Base-by-base conservation (phyloP, 306 rosid species). In the Rosa multiflora region DNA sequence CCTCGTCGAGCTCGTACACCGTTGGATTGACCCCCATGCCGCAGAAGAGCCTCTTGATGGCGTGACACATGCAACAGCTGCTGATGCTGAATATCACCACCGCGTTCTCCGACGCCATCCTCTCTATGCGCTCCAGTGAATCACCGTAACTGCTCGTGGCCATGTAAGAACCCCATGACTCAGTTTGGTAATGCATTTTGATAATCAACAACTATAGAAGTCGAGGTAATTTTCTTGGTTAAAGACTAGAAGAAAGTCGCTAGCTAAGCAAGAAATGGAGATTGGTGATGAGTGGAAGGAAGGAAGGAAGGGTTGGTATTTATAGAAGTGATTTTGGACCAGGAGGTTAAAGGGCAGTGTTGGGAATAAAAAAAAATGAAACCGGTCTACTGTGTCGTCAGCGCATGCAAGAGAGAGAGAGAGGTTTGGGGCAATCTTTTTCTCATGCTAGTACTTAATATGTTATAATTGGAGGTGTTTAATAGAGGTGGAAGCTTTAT, bases 11-110 rank as follows among this genome's bases (percentile, higher is more conserved):
- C 78, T 94, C 98, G 68, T 91, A 81, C 35, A 94, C 97, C 0
- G 85, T 88, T 0, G 98, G 90, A 85, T 89, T 89, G 32, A 94
- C 98, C 0, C 98, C 98, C 98, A 94, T 94, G 8, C 97, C 97
- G 55, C 94, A 87, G 72, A 92, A 89, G 5, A 94, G 91, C 51
- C 89, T 80, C 88, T 94, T 94, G 73, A 94, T 87, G 51, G 98
- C 97, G 77, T 92, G 97, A 75, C 98, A 94, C 98, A 94, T 94
- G 85, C 97, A 92, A 13, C 98, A 90, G 26, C 85, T 83, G 62
- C 93, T 92, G 1, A 82, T 40, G 80, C 94, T 94, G 90, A 94
- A 92, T 53, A 94, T 90, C 20, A 94, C 97, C 82, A 94, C 97
- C 2, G 97, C 97, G 78, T 83, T 92, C 78, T 94, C 90, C 10